These are phyloP conservation scores for Citrullus colocynthis DNA, from an alignment of 306 rosid genomes.

Conservation along the genomic window DNA sequence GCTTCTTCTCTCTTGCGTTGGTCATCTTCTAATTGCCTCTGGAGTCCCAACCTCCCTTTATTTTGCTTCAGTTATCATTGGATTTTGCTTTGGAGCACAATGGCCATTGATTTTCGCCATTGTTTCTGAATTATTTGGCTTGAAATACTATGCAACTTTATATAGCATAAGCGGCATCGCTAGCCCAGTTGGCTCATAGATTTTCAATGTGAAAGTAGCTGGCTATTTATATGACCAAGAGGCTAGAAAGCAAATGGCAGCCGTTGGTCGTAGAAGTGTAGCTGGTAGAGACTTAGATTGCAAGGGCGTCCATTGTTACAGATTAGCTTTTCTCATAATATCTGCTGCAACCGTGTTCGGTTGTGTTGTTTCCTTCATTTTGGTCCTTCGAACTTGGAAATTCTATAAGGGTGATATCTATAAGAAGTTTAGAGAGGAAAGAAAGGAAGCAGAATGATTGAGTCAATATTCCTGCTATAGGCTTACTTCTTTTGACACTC, in stretches of 20 bases:
- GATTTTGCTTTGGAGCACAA: slow-evolving; percentile 5
- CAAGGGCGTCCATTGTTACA: neutral
- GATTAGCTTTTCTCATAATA: neutral
- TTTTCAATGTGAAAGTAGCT: slow-evolving; percentile 6
- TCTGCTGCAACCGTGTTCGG: neutral
- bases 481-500: neutral
- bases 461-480: neutral
- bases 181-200: slow-evolving; percentile 4
- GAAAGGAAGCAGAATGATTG: neutral
- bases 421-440: slow-evolving; percentile 2
- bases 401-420: slow-evolving; percentile 3
- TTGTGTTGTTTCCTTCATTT: neutral
- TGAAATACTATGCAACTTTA: slow-evolving; percentile 5
- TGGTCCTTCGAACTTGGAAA: slow-evolving; percentile 1
- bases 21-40: neutral
- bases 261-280: neutral
- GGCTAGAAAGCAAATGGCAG: slow-evolving; percentile 4
- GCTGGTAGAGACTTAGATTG: neutral
- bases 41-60: slow-evolving; percentile 2
- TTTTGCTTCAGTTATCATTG: slow-evolving; percentile 1
- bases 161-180: slow-evolving; percentile 2
- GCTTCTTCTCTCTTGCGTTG: slow-evolving; percentile 1
- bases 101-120: slow-evolving; percentile 8
- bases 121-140: slow-evolving; percentile 6
- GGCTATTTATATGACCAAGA: slow-evolving; percentile 5